These are phyloP conservation scores for Auricularia sp. DNA, from an alignment of 768 basidiomycete species.

Conservation along the genomic window DNA sequence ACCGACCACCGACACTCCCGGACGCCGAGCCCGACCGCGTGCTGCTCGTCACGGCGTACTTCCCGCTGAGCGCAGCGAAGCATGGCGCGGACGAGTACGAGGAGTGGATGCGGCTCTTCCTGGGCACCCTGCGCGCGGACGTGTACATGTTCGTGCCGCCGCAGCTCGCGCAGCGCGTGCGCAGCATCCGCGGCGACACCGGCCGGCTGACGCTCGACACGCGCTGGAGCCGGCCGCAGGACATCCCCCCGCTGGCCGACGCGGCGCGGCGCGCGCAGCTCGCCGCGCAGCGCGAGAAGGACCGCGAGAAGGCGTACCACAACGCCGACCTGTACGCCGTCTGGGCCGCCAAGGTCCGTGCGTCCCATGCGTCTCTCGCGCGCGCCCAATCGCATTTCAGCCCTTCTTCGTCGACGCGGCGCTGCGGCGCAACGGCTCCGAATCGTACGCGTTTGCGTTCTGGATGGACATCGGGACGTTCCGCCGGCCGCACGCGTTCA, in stretches of 20 bases:
- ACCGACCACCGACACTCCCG: background rate
- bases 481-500: slow-evolving; percentile 32
- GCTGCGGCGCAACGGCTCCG: slow-evolving; percentile 16
- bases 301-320: slow-evolving; percentile 34
- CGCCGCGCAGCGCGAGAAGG: slow-evolving; percentile 31
- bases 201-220: slow-evolving; percentile 35
- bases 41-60: slow-evolving; percentile 47
- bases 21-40: slow-evolving; percentile 11
- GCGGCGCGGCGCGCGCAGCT: slow-evolving; percentile 24
- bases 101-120: slow-evolving; percentile 34
- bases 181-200: slow-evolving; percentile 18
- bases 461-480: slow-evolving; percentile 52
- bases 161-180: slow-evolving; percentile 24
- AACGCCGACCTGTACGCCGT: slow-evolving; percentile 43
- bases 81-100: slow-evolving; percentile 35
- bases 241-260: slow-evolving; percentile 32
- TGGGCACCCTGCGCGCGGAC: slow-evolving; percentile 34
- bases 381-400: background rate
- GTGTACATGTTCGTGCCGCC: slow-evolving; percentile 44
- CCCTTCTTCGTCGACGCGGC: slow-evolving; percentile 37
- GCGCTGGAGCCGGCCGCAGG: slow-evolving; percentile 34
- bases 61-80: slow-evolving; percentile 40
- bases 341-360: slow-evolving; percentile 36
- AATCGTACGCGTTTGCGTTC: slow-evolving; percentile 42
- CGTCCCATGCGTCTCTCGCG: background rate